Evolutionary conservation across 2,329 filamentous ascomycete species (phyloP).

Genomic region (Eutypella sp.): DNA sequence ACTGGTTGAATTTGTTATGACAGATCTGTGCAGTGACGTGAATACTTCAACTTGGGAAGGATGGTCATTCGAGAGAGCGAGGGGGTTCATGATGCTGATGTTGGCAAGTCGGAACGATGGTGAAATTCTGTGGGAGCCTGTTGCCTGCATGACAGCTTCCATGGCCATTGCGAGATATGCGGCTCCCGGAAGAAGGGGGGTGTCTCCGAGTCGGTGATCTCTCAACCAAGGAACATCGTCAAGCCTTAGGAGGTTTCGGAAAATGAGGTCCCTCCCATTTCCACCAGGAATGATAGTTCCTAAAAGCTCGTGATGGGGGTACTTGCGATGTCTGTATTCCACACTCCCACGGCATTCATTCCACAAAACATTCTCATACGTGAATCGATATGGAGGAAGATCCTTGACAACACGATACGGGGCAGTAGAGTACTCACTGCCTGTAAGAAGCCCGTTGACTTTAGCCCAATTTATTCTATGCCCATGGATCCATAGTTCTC

Average conservation of each 20-base stretch:
- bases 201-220: constrained; percentile 34
- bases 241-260: constrained; percentile 32
- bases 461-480: constrained; percentile 4
- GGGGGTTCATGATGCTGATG: constrained; percentile 12
- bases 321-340: background rate
- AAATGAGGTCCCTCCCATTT: constrained; percentile 23
- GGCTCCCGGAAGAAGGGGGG: constrained; percentile 35
- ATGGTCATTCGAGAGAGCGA: constrained; percentile 1
- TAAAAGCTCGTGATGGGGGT: background rate
- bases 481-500: constrained; percentile 5
- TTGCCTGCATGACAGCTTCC: constrained; percentile 26
- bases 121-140: background rate
- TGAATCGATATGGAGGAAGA: background rate
- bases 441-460: constrained; percentile 1
- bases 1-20: constrained; percentile 1
- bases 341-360: background rate
- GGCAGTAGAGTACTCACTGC: background rate
- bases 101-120: constrained; percentile 5
- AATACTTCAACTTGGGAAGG: constrained; percentile 3
- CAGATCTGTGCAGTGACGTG: constrained; percentile 1
- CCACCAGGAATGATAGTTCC: background rate
- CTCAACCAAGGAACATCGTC: constrained; percentile 36
- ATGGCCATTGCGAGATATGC: constrained; percentile 37
- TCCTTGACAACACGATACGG: background rate
- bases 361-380: background rate